phyloP scores from a whole-genome alignment of 2,329 filamentous ascomycete genomes.

The Penicillium sp. region DNA sequence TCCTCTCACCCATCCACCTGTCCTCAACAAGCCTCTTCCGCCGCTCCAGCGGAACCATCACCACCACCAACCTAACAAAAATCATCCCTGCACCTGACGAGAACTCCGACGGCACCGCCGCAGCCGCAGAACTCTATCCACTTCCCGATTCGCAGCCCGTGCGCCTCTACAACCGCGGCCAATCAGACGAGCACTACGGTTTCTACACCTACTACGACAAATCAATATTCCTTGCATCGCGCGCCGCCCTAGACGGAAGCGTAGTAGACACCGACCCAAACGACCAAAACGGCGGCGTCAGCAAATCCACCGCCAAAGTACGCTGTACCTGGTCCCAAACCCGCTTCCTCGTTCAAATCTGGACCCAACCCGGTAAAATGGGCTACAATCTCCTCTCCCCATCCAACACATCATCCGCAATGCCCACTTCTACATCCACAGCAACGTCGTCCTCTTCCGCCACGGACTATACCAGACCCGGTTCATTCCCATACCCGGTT shows the following conservation, averaged over 20 bases:
- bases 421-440: slow-evolving; percentile 19
- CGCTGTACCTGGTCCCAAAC: slow-evolving; percentile 59
- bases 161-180: slow-evolving; percentile 76
- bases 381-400: slow-evolving; percentile 25
- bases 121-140: slow-evolving; percentile 67
- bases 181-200: slow-evolving; percentile 79
- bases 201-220: slow-evolving; percentile 93
- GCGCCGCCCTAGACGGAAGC: slow-evolving; percentile 44
- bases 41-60: slow-evolving; percentile 27
- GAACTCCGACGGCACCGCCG: slow-evolving; percentile 66
- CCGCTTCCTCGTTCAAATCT: slow-evolving; percentile 59
- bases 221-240: slow-evolving; percentile 71
- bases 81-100: slow-evolving; percentile 61
- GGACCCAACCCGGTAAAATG: slow-evolving; percentile 49
- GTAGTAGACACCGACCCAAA: slow-evolving; percentile 39
- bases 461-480: slow-evolving; percentile 49
- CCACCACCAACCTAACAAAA: slow-evolving; percentile 46
- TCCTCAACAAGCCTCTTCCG: slow-evolving; percentile 41
- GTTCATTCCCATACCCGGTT: slow-evolving; percentile 59
- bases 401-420: slow-evolving; percentile 9
- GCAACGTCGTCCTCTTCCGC: slow-evolving; percentile 31
- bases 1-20: slow-evolving; percentile 49
- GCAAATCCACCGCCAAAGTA: slow-evolving; percentile 43
- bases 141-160: slow-evolving; percentile 67
- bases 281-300: slow-evolving; percentile 50